Percentiles rank a stretch among this genome's conserved stretches.
phyloP scores from a whole-genome alignment of 148 eudicot genomes.

The Chenopodium berlandieri region DNA sequence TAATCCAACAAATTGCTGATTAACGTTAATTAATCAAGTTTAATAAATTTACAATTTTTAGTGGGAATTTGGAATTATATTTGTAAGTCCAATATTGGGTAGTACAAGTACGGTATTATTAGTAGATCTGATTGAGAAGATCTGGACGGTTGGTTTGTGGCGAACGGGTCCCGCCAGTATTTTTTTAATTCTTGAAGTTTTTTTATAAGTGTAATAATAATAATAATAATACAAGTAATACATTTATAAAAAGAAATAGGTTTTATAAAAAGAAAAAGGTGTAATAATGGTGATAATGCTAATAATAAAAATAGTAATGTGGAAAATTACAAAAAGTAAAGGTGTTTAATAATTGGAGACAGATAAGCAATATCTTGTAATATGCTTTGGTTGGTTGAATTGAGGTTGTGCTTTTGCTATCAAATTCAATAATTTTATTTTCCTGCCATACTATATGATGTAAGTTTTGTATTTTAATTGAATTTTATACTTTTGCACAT shows the following conservation, averaged over 20 bases:
- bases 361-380: slow-evolving; percentile 19
- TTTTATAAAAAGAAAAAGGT: no score
- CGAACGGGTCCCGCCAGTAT: not conserved
- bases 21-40: not conserved
- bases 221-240: no score
- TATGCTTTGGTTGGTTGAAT: slow-evolving; percentile 7
- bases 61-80: not conserved
- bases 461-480: not conserved
- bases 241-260: no score
- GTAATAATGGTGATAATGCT: not conserved
- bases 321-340: not conserved
- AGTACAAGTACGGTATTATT: not conserved
- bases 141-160: slow-evolving; percentile 8
- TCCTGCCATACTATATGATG: not conserved
- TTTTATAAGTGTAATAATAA: no score
- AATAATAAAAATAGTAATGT: slow-evolving; percentile 2
- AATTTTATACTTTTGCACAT: not conserved
- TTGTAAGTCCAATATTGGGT: slow-evolving; percentile 7
- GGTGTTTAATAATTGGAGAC: slow-evolving; percentile 29
- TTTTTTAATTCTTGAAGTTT: not conserved
- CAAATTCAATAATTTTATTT: not conserved
- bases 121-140: slow-evolving; percentile 13
- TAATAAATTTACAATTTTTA: no score
- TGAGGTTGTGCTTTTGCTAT: slow-evolving; percentile 16
- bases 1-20: slow-evolving; percentile 15